These are phyloP conservation scores for Lasiodiplodia sp. DNA, from an alignment of 2,329 filamentous ascomycete genomes.

Conservation along the genomic window DNA sequence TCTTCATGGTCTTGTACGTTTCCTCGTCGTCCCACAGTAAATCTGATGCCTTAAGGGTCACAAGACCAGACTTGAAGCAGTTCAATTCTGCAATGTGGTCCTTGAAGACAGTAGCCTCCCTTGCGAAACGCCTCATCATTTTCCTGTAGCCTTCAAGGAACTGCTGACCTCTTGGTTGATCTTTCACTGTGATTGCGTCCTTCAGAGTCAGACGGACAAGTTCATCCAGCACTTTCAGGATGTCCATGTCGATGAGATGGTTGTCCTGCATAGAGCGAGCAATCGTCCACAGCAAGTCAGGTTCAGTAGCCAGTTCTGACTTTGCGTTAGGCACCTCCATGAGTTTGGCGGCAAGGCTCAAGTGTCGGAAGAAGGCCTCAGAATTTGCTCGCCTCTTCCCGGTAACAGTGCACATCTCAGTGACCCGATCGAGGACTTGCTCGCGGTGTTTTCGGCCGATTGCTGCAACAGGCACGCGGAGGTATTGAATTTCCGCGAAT, in stretches of 20 bases:
- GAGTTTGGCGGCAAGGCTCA: slow-evolving; percentile 37
- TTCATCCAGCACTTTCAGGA: slow-evolving; percentile 38
- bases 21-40: slow-evolving; percentile 23
- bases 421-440: slow-evolving; percentile 40
- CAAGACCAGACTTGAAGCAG: slow-evolving; percentile 28
- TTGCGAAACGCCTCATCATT: slow-evolving; percentile 33
- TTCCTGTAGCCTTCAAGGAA: slow-evolving; percentile 41
- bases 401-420: slow-evolving; percentile 33
- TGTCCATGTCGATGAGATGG: neutral
- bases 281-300: slow-evolving; percentile 22
- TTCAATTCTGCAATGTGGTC: slow-evolving; percentile 23
- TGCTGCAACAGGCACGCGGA: slow-evolving; percentile 38
- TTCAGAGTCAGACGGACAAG: slow-evolving; percentile 39
- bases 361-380: slow-evolving; percentile 24
- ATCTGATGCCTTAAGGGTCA: slow-evolving; percentile 12
- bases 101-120: slow-evolving; percentile 4
- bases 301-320: slow-evolving; percentile 37
- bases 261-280: slow-evolving; percentile 20
- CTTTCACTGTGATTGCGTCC: slow-evolving; percentile 45
- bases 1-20: slow-evolving; percentile 28
- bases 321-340: slow-evolving; percentile 47
- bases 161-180: slow-evolving; percentile 42
- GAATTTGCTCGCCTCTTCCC: slow-evolving; percentile 15
- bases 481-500: slow-evolving; percentile 35
- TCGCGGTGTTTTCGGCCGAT: slow-evolving; percentile 44